These are phyloP conservation scores for Diutina ranongensis DNA, from an alignment of 1,139 yeast species.

Conservation along the genomic window DNA sequence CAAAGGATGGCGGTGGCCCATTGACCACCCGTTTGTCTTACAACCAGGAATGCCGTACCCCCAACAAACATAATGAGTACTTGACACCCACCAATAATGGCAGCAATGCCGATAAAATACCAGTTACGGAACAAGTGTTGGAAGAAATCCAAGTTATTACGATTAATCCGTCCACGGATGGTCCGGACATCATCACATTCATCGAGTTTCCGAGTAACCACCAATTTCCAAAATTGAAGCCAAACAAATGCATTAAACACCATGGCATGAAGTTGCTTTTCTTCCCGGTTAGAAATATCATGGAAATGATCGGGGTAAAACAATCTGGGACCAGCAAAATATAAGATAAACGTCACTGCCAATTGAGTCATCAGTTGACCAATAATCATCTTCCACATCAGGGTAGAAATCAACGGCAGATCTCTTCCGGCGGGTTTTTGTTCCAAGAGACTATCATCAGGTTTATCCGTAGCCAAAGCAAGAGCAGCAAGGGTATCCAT, in stretches of 20 bases:
- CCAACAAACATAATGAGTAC: conserved; percentile 91
- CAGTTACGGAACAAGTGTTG: conserved; percentile 72
- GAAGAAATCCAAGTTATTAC: conserved; percentile 59
- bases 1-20: conserved; percentile 86
- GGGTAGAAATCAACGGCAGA: conserved; percentile 70
- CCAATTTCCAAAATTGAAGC: conserved; percentile 91
- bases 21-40: conserved; percentile 66
- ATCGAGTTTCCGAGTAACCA: conserved; percentile 85
- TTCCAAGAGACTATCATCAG: conserved; percentile 67
- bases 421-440: conserved; percentile 78
- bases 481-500: conserved; percentile 98
- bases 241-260: conserved; percentile 95
- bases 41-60: conserved; percentile 85
- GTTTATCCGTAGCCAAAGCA: conserved; percentile 96
- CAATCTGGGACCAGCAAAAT: conserved; percentile 61
- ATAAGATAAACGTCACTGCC: conserved; percentile 62
- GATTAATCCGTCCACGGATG: conserved; percentile 46
- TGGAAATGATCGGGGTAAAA: conserved; percentile 32
- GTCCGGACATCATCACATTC: conserved; percentile 64
- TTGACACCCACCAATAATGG: conserved; percentile 73
- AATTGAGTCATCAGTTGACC: conserved; percentile 80
- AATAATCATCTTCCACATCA: conserved; percentile 98
- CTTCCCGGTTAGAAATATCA: conserved; percentile 29
- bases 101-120: conserved; percentile 64
- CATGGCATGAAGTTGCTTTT: conserved; percentile 61